Base-by-base conservation (phyloP, 805 yeast genomes). In the Komagataella pseudopastoris region DNA sequence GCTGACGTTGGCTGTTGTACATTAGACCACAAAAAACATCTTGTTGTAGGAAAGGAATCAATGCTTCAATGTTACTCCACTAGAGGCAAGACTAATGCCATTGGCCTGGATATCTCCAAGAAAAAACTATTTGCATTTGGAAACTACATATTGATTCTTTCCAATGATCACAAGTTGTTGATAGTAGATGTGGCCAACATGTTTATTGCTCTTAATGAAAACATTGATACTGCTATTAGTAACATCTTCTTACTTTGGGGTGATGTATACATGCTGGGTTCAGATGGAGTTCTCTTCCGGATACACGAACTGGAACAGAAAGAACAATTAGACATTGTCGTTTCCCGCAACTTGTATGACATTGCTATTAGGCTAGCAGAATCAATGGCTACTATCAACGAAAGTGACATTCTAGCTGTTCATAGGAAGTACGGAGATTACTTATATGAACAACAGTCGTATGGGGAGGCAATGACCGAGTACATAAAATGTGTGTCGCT, bases 201-300 rank as follows among this genome's bases (percentile, higher is more conserved):
- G 61, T 78, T 84, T 53, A 70, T 89, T 10, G 80, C 91, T 0
- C 82, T 81, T 64, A 80, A 78, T 53, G 76, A 81, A 45, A 77
- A 86, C 7, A 72, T 89, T n/a, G 75, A 90, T 0, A 78, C 80
- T 36, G 67, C 83, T 0, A 77, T 89, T 2, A 70, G 72, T 22
- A 80, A 83, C 49, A 70, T 83, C 0, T 77, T 88, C 52, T 62
- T 65, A 18, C 66, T 78, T 54, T 77, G 84, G 78, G 72, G 69
- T 36, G 80, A 78, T 50, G 59, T 84, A 12, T 82, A 73, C 57
- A 66, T 88, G 6, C 64, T 90, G 12, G 78, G 88, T 2, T 69
- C 83, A 1, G 95, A 89, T 62, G 96, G 96, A 0, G 66, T 85
- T 2, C 66, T 91, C 6, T 81, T 84, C 60, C 75, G 75, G 53